These are phyloP conservation scores for Cucurbita moschata DNA, from an alignment of 306 rosid genomes.

Conservation along the genomic window DNA sequence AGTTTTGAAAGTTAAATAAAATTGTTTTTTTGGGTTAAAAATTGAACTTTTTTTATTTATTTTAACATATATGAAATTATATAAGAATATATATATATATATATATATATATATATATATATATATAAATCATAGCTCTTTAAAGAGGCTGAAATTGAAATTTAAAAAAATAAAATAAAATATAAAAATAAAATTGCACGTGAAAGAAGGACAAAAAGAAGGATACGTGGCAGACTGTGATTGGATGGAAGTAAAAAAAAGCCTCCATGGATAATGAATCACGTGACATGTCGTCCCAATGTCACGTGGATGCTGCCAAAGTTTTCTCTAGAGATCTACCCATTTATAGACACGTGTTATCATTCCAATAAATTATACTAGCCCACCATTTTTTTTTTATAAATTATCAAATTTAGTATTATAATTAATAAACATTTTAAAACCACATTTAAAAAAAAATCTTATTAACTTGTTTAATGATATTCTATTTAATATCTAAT, in stretches of 20 bases:
- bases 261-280: background rate
- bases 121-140: too few species aligned
- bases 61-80: too few species aligned
- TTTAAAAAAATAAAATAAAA: background rate
- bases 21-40: too few species aligned
- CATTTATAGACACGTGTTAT: conserved; percentile 3
- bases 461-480: too few species aligned
- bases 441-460: too few species aligned
- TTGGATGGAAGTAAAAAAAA: background rate
- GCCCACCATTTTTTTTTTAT: background rate
- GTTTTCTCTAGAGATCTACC: background rate
- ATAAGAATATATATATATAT: too few species aligned
- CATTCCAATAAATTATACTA: background rate
- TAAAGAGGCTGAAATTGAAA: too few species aligned
- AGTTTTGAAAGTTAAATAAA: too few species aligned
- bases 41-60: too few species aligned
- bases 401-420: too few species aligned
- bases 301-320: conserved; percentile 1
- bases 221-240: background rate
- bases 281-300: background rate
- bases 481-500: background rate
- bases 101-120: too few species aligned
- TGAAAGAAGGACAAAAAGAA: background rate
- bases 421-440: too few species aligned
- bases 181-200: background rate